Evolutionary conservation across 805 yeast genomes (phyloP).

Genomic region (Candida hungchunana): DNA sequence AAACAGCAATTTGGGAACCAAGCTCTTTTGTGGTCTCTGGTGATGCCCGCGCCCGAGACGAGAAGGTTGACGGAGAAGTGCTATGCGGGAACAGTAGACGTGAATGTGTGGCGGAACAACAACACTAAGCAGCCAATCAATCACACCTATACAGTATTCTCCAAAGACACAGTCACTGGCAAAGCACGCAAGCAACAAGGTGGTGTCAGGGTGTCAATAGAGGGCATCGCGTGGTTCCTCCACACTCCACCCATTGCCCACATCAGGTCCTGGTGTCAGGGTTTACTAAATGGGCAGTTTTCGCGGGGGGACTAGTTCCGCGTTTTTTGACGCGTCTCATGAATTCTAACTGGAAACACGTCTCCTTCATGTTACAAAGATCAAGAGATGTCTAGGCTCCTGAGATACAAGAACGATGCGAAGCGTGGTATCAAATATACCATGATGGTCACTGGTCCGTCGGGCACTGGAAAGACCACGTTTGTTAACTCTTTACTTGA

Average conservation of each 20-base stretch:
- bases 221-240: slow-evolving; percentile 15
- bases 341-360: slow-evolving; percentile 3
- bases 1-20: too few species aligned
- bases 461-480: slow-evolving; percentile 77
- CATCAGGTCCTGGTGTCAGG: neutral
- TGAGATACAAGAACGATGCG: slow-evolving; percentile 58
- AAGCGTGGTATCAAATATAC: slow-evolving; percentile 73
- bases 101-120: too few species aligned
- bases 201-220: too few species aligned
- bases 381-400: slow-evolving; percentile 10
- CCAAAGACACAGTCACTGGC: too few species aligned
- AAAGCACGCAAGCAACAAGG: too few species aligned
- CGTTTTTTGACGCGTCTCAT: slow-evolving; percentile 1
- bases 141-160: neutral
- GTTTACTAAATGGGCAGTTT: neutral
- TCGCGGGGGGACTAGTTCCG: neutral
- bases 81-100: too few species aligned
- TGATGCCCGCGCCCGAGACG: too few species aligned
- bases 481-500: slow-evolving; percentile 66
- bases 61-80: too few species aligned
- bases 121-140: too few species aligned
- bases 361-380: neutral
- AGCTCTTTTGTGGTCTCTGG: slow-evolving; percentile 3
- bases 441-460: slow-evolving; percentile 65
- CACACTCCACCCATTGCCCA: slow-evolving; percentile 5